These are phyloP conservation scores for Pholiota molesta DNA, from an alignment of 768 basidiomycete species.

Conservation along the genomic window DNA sequence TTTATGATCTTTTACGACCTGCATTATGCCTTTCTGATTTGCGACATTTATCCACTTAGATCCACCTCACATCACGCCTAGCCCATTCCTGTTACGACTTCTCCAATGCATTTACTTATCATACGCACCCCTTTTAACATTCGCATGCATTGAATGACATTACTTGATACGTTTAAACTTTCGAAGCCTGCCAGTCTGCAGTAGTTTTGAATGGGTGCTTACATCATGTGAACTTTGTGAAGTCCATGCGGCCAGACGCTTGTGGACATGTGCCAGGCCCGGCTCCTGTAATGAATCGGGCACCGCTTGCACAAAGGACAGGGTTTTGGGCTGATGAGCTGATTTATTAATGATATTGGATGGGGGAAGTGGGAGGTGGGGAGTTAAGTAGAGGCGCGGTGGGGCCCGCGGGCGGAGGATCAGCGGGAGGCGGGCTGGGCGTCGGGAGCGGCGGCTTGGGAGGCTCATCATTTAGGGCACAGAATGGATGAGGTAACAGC, in stretches of 20 bases:
- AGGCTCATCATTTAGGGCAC: conserved; percentile 10
- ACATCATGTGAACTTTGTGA: conserved; percentile 10
- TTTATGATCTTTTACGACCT: conserved; percentile 22
- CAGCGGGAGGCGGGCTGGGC: conserved; percentile 6
- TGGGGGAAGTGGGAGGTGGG: not conserved
- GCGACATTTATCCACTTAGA: conserved; percentile 11
- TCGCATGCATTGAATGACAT: conserved; percentile 15
- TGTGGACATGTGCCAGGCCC: conserved; percentile 21
- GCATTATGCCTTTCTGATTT: conserved; percentile 11
- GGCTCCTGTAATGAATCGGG: not conserved
- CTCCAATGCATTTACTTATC: conserved; percentile 10
- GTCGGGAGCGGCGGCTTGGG: not conserved
- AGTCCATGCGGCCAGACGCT: conserved; percentile 8
- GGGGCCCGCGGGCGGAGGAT: not conserved
- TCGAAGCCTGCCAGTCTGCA: not conserved
- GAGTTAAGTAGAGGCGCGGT: not conserved
- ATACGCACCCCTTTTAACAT: conserved; percentile 8
- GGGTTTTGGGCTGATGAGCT: not conserved
- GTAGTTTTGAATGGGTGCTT: not conserved
- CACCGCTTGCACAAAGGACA: not conserved
- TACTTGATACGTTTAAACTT: conserved; percentile 4
- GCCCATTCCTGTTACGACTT: conserved; percentile 15
- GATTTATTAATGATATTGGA: not conserved
- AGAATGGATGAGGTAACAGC: conserved; percentile 27
- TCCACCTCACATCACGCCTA: conserved; percentile 3